Evolutionary conservation across 202 grass and related monocot genomes (phyloP).

Genomic region (Saccharum hybrid): DNA sequence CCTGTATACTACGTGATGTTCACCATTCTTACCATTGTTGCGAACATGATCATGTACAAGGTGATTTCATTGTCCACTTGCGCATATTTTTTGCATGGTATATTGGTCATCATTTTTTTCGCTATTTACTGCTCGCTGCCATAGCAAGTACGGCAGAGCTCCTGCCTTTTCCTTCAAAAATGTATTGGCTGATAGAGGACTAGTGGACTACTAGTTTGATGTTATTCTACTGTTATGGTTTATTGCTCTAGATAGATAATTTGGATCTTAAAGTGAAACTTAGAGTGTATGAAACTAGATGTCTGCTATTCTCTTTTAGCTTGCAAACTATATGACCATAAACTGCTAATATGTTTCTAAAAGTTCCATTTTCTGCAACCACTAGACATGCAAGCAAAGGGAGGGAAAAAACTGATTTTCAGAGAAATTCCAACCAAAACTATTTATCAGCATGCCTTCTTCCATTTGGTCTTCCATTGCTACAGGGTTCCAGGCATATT

Average conservation of each 20-base stretch:
- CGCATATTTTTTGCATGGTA: slow-evolving; percentile 29
- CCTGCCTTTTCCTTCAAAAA: no score
- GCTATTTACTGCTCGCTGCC: neutral
- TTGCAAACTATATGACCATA: neutral
- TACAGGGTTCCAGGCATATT: neutral
- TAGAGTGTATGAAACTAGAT: neutral
- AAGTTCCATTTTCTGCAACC: neutral
- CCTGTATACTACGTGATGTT: slow-evolving; percentile 94
- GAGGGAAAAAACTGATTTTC: neutral
- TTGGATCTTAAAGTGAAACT: neutral
- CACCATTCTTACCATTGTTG: slow-evolving; percentile 88
- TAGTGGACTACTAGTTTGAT: neutral
- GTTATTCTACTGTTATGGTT: neutral
- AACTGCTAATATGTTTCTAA: neutral
- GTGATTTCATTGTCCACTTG: slow-evolving; percentile 43
- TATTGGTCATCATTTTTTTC: neutral
- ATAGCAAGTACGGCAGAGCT: neutral
- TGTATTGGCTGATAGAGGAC: neutral
- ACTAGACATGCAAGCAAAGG: neutral
- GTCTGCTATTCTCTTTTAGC: neutral
- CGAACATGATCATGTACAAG: slow-evolving; percentile 96
- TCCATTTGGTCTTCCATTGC: neutral
- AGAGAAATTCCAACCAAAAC: neutral
- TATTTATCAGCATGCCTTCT: neutral
- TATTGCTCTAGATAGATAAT: neutral